Evolutionary conservation across 2,329 filamentous ascomycete genomes (phyloP), one percentile per base, ranked within the genome.

Genomic region (Apiospora pterosperma): DNA sequence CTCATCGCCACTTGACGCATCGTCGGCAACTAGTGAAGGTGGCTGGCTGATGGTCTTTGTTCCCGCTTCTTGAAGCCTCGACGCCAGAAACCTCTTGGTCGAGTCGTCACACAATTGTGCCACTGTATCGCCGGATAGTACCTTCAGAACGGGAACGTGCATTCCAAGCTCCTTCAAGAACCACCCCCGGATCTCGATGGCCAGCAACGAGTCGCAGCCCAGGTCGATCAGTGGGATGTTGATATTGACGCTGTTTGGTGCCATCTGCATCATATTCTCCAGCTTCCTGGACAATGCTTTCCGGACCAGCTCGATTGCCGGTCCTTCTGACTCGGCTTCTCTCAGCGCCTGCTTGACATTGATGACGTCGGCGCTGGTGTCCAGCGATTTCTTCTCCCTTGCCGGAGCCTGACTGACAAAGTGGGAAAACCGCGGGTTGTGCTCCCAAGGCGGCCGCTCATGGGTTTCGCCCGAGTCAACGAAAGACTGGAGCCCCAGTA

Each of bases 131-230:
- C 65, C 65, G 8, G 71, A 66, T 12, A 77, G 65, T 8, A 78
- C 70, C 63, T 74, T 74, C 23, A 78, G 69, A 4, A 77, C 73
- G 0, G 75, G 69, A 2, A 77, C 62, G 25, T 75, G 69, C 8
- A 70, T 67, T 1, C 73, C 73, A 4, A 81, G 67, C 3, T 67
- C 68, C 64, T 73, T 72, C 28, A 70, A 74, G 60, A 77, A 72
- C 79, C 78, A 80, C 25, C 69, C 72, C 0, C 78, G 70, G 36
- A 81, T 67, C 64, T 81, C 79, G 4, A 80, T 76, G 0, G 79
- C 79, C 0, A 75, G 73, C 2, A 82, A 72, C 12, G 79, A 79
- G 68, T 81, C 78, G 3, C 79, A 70, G 2, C 80, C 80, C 1
- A 81, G 67, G 34, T 79, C 78, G 1, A 67, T 64, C 12, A 80